phyloP scores from a whole-genome alignment of 129 eudicot species.

The Arctium minus region DNA sequence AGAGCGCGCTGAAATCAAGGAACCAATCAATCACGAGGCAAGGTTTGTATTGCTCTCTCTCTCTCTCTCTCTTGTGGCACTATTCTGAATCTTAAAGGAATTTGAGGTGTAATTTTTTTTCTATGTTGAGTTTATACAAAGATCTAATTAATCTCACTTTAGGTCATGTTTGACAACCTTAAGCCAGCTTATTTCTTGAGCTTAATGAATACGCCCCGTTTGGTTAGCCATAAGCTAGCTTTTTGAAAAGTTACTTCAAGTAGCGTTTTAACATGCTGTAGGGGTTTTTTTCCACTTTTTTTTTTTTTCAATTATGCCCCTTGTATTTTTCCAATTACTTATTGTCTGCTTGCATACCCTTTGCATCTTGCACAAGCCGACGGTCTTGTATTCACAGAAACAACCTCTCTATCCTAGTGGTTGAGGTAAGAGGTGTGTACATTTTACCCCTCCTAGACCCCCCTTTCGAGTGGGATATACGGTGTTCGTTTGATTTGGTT shows the following conservation, averaged over 20 bases:
- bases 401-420: too few relatives aligned
- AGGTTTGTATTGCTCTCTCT: constrained; percentile 45
- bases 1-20: constrained; percentile 47
- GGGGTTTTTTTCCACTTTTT: too few relatives aligned
- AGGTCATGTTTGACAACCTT: background rate
- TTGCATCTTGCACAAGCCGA: too few relatives aligned
- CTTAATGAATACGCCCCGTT: background rate
- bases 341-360: too few relatives aligned
- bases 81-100: background rate
- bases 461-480: too few relatives aligned
- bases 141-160: background rate
- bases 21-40: constrained; percentile 52
- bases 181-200: background rate
- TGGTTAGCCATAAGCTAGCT: background rate
- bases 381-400: too few relatives aligned
- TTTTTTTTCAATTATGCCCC: too few relatives aligned
- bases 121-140: too few relatives aligned
- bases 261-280: background rate
- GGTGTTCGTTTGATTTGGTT: too few relatives aligned
- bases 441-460: too few relatives aligned
- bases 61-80: background rate
- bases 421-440: too few relatives aligned
- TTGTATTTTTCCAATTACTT: too few relatives aligned
- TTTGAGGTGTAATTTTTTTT: background rate
- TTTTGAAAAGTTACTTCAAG: background rate